A percentile compares a stretch with the other conserved stretches of the same genome.
These are phyloP conservation scores for Aureobasidium namibiae DNA, from an alignment of 2,329 filamentous ascomycete species.

Conservation along the genomic window DNA sequence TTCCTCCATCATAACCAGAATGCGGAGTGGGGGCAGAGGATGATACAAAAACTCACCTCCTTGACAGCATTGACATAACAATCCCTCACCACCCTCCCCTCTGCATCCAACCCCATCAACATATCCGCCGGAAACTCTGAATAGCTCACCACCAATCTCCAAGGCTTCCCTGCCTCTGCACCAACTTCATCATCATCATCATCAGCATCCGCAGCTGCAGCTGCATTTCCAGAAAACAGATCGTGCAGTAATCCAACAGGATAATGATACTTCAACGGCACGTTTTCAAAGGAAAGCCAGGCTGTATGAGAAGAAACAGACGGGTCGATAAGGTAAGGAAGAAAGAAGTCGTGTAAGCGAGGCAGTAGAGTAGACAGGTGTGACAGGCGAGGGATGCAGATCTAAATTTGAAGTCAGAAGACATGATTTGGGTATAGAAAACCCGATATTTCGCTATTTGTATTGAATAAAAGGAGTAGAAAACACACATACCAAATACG, in stretches of 20 bases:
- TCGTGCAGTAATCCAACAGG: constrained; percentile 62
- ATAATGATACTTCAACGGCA: constrained; percentile 65
- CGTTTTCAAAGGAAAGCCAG: constrained; percentile 60
- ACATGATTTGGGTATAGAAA: no score
- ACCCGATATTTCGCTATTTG: no score
- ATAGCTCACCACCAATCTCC: constrained; percentile 56
- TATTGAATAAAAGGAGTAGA: no score
- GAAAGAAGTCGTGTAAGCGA: constrained; percentile 56
- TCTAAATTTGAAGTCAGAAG: constrained; percentile 27
- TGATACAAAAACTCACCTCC: constrained; percentile 45
- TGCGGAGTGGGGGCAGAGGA: no score
- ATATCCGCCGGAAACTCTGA: constrained; percentile 50
- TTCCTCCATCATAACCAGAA: no score
- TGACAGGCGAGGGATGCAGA: constrained; percentile 56
- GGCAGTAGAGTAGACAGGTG: constrained; percentile 61
- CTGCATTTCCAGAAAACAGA: constrained; percentile 57
- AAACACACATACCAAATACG: constrained; percentile 53
- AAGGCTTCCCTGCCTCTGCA: constrained; percentile 39
- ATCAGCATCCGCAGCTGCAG: constrained; percentile 30
- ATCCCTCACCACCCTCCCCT: constrained; percentile 52
- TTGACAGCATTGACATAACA: constrained; percentile 63
- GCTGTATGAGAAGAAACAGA: constrained; percentile 43
- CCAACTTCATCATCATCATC: constrained; percentile 15
- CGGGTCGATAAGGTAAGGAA: constrained; percentile 49
- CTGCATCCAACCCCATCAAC: constrained; percentile 48